Conservation (phyloP, 2,329 filamentous ascomycete species). For the Apiospora saccharicola region DNA sequence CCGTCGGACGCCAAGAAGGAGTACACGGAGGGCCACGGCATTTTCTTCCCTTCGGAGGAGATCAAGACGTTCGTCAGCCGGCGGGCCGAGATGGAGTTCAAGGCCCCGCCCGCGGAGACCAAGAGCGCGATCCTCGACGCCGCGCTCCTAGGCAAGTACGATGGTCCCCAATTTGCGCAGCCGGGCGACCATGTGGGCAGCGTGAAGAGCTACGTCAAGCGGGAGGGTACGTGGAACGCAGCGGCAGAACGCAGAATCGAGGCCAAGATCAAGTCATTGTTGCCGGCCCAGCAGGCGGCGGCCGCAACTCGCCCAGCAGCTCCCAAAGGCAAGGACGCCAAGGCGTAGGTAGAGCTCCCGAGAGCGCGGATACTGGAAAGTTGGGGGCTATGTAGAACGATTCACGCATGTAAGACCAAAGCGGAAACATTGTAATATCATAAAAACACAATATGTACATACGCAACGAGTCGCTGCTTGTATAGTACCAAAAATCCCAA, state of each 20-base stretch:
- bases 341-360: constrained; percentile 5
- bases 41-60: constrained; percentile 47
- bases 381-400: not conserved
- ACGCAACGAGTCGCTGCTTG: constrained; percentile 12
- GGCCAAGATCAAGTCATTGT: constrained; percentile 32
- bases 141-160: constrained; percentile 48
- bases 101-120: constrained; percentile 34
- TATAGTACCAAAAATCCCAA: constrained; percentile 15
- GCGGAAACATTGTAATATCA: constrained; percentile 17
- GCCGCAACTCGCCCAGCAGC: not conserved
- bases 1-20: constrained; percentile 36
- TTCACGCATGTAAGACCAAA: constrained; percentile 13
- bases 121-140: constrained; percentile 46
- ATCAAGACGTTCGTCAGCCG: constrained; percentile 41
- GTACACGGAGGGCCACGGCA: constrained; percentile 40
- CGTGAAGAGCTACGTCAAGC: constrained; percentile 46
- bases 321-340: not conserved
- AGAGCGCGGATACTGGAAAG: not conserved
- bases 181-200: constrained; percentile 36
- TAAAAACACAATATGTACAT: constrained; percentile 9
- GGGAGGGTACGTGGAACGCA: constrained; percentile 43
- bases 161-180: constrained; percentile 40
- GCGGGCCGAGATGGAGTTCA: constrained; percentile 31
- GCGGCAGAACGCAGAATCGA: constrained; percentile 36
- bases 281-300: not conserved